Evolutionary conservation across 345 rosid genomes (phyloP), one percentile per base, ranked within the genome.

Genomic region (Firmiana major): DNA sequence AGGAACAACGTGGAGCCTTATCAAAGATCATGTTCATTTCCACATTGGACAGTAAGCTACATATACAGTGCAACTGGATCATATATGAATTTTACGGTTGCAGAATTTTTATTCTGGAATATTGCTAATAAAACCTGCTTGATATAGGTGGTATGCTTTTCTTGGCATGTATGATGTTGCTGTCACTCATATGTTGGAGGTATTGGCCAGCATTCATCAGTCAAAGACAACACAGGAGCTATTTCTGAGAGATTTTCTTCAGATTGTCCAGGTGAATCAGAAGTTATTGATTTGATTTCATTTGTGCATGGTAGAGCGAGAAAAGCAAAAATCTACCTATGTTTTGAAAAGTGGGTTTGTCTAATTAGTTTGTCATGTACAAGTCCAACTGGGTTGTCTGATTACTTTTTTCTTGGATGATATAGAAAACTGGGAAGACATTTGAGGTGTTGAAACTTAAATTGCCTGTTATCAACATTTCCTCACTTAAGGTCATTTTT

Each of bases 121-220:
- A 71, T 60, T 77, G 58, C 66, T 84, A 53, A 75, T 71, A 34
- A n/a, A 54, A 48, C 65, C 78, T 43, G 26, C 77, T 76, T 79
- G 70, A 75, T 75, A 28, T 79, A 96, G 98, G 86, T 96, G 98
- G 97, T 96, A 92, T 89, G 90, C 90, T 79, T 79, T 85, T 76
- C 97, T 96, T 85, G 98, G 97, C 74, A 84, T 92, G 86, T 83
- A 92, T 88, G 99, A 96, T 83, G 86, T 91, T 82, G 98, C 98
- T 75, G 91, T 91, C 65, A 73, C 66, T 48, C 89, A 92, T 82
- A 84, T 94, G 95, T 83, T 94, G 86, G 89, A 92, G 82, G 90
- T 94, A 82, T 86, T 96, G 84, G 88, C 90, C 63, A 91, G 97
- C 83, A 84, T 89, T 78, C 88, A 94, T 83, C 98, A 96, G 84